These are phyloP conservation scores for Phytophthora fragariaefolia DNA, from an alignment of 352 stramenopile genomes.

Conservation along the genomic window DNA sequence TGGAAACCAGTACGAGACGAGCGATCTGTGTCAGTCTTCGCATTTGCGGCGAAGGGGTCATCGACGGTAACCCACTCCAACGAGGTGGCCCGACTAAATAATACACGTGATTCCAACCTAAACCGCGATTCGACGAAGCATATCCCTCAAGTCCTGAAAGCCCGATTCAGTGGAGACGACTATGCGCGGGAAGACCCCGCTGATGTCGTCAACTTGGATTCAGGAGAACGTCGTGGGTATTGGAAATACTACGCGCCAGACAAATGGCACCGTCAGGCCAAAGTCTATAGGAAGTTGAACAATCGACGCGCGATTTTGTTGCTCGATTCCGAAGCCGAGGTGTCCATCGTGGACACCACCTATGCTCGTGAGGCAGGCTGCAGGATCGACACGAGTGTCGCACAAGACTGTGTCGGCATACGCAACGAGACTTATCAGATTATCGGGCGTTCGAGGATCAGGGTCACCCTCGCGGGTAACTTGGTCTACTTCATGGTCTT, in stretches of 20 bases:
- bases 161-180: too few relatives aligned
- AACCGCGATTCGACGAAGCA: too few relatives aligned
- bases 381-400: slow-evolving; percentile 9
- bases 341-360: slow-evolving; percentile 28
- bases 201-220: background rate
- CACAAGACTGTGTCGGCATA: background rate
- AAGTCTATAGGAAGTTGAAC: slow-evolving; percentile 19
- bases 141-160: background rate
- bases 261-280: slow-evolving; percentile 37
- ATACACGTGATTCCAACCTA: background rate
- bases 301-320: slow-evolving; percentile 22
- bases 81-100: background rate
- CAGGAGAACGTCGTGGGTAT: slow-evolving; percentile 29
- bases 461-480: background rate
- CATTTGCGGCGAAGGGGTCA: background rate
- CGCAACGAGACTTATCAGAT: background rate
- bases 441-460: too few relatives aligned
- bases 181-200: too few relatives aligned
- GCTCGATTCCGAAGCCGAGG: slow-evolving; percentile 30
- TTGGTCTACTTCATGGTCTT: background rate
- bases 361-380: slow-evolving; percentile 32
- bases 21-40: background rate
- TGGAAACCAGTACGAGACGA: background rate
- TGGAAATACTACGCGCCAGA: slow-evolving; percentile 23
- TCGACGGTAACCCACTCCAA: too few relatives aligned